phyloP scores from a whole-genome alignment of 1,284 basidiomycete genomes.

The Vanrija pseudolonga region DNA sequence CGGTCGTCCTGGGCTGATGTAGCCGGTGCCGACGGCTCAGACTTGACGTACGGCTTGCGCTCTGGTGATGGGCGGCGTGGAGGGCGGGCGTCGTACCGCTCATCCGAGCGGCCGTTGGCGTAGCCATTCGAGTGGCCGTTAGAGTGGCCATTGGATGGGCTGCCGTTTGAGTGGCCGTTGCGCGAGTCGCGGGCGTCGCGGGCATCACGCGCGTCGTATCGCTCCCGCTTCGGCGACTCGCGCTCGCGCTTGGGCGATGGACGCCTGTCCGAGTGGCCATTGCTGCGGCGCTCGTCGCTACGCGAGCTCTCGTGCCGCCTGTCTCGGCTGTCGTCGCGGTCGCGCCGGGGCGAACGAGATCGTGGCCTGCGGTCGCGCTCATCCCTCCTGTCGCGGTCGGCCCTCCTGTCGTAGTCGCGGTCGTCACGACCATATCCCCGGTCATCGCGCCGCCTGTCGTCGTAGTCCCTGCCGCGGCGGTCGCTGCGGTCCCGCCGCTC shows the following conservation, averaged over 20 bases:
- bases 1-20: conserved; percentile 61
- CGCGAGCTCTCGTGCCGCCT: conserved; percentile 19
- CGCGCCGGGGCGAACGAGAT: conserved; percentile 17
- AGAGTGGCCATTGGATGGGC: conserved; percentile 8
- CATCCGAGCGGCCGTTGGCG: not conserved
- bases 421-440: conserved; percentile 22
- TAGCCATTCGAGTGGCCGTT: conserved; percentile 17
- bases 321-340: conserved; percentile 4
- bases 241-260: conserved; percentile 3
- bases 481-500: conserved; percentile 9
- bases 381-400: conserved; percentile 14
- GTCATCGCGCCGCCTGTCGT: conserved; percentile 10
- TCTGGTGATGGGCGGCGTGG: conserved; percentile 26
- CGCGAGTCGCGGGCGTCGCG: not conserved
- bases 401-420: not conserved
- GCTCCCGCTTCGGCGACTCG: not conserved
- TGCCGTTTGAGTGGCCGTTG: not conserved
- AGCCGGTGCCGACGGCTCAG: conserved; percentile 6
- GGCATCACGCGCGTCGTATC: not conserved
- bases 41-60: conserved; percentile 20
- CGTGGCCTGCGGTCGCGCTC: conserved; percentile 7
- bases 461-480: conserved; percentile 14
- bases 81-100: conserved; percentile 29
- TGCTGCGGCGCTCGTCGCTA: not conserved
- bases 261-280: not conserved